These are phyloP conservation scores for Arthrocladium fulminans DNA, from an alignment of 2,329 filamentous ascomycete species.

Conservation along the genomic window DNA sequence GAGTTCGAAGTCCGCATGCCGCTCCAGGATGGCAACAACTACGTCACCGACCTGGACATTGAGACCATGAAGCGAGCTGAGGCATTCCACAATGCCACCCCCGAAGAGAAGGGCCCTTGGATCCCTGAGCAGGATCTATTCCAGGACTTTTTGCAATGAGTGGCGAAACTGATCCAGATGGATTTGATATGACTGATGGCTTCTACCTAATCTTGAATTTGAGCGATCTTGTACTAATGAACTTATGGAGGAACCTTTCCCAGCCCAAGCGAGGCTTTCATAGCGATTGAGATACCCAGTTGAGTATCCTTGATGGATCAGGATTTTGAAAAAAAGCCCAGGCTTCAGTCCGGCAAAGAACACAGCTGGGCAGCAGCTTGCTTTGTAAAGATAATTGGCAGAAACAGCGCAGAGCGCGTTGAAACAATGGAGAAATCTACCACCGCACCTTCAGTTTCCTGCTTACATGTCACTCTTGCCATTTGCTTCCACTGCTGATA, in stretches of 20 bases:
- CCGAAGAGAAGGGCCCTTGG: constrained; percentile 83
- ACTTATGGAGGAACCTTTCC: background rate
- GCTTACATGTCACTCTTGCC: too few species aligned
- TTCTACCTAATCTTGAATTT: background rate
- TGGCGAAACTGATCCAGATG: constrained; percentile 1
- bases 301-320: constrained; percentile 1
- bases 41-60: constrained; percentile 87
- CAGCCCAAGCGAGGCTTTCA: background rate
- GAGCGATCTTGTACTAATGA: background rate
- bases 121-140: constrained; percentile 32
- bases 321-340: background rate
- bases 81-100: constrained; percentile 67
- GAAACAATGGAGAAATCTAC: background rate
- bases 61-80: constrained; percentile 83
- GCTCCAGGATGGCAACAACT: constrained; percentile 64
- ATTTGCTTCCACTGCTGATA: too few species aligned
- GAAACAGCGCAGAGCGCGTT: constrained; percentile 1
- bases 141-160: constrained; percentile 24
- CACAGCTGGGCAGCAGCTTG: constrained; percentile 2
- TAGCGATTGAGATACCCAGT: constrained; percentile 6
- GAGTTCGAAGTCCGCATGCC: constrained; percentile 88
- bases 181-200: background rate
- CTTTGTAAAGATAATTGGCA: background rate
- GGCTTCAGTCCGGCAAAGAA: background rate
- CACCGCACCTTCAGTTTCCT: too few species aligned